Conservation (phyloP, 352 stramenopile species). For the Thraustochytrium sp. region DNA sequence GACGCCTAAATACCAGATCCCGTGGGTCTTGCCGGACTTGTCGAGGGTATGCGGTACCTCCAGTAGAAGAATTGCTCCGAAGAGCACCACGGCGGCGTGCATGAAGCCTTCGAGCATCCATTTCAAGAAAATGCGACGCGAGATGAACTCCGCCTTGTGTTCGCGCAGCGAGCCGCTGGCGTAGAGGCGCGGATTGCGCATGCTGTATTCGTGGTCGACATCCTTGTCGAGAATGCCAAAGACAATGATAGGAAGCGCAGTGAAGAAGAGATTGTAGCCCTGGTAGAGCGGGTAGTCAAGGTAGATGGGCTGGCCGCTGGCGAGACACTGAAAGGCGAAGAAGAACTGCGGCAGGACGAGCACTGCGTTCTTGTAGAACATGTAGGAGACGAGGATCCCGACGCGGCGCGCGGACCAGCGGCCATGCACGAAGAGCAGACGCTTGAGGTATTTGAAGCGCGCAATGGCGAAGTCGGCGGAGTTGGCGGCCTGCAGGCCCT, state of each 20-base stretch:
- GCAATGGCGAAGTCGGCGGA: conserved; percentile 86
- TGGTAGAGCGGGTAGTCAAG: conserved; percentile 72
- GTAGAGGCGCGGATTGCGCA: conserved; percentile 70
- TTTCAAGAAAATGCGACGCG: neutral
- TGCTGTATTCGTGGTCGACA: conserved; percentile 61
- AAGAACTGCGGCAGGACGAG: conserved; percentile 78
- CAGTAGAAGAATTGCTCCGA: neutral
- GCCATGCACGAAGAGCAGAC: conserved; percentile 79
- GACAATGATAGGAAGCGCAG: conserved; percentile 69
- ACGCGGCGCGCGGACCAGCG: conserved; percentile 81
- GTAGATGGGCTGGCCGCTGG: conserved; percentile 6
- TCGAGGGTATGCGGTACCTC: neutral
- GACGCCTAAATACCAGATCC: neutral
- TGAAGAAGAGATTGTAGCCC: conserved; percentile 79
- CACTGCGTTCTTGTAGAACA: conserved; percentile 90
- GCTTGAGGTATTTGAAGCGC: conserved; percentile 80
- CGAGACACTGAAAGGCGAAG: conserved; percentile 54
- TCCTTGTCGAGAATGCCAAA: conserved; percentile 76
- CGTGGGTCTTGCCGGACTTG: neutral
- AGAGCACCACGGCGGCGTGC: neutral
- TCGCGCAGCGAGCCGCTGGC: conserved; percentile 60
- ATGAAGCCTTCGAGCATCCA: conserved; percentile 31
- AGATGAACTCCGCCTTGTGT: neutral
- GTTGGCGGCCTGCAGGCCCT: conserved; percentile 81
- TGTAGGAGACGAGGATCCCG: conserved; percentile 78